Percentiles rank a stretch among this genome's conserved stretches.
Conservation (phyloP, 176 grass and related monocot genomes). For the Ananas comosus region DNA sequence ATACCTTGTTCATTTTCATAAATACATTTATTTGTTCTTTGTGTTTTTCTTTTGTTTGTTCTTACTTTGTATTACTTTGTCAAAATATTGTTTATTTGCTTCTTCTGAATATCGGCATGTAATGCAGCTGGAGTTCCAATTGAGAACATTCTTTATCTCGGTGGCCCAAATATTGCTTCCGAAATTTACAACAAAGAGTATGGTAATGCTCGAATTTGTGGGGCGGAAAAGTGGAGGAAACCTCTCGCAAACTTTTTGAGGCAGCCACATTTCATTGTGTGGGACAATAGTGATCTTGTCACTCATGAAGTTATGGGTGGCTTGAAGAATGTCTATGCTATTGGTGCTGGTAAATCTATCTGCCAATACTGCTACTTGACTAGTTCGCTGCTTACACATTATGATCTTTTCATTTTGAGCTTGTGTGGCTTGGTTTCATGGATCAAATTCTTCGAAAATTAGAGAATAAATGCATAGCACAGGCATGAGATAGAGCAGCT, state of each 20-base stretch:
- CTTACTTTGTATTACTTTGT: not conserved
- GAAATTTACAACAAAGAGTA: conserved; percentile 99
- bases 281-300: conserved; percentile 93
- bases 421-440: not conserved
- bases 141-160: conserved; percentile 97
- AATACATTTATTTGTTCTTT: not conserved
- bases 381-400: not conserved
- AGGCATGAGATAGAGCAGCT: too few relatives aligned
- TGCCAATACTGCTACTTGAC: not conserved
- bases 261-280: conserved; percentile 97
- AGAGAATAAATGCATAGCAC: too few relatives aligned
- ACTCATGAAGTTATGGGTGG: conserved; percentile 99
- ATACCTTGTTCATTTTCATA: not conserved
- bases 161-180: conserved; percentile 92
- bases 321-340: conserved; percentile 95
- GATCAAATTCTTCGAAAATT: too few relatives aligned
- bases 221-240: conserved; percentile 85
- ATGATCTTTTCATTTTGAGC: not conserved
- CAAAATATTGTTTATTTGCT: not conserved
- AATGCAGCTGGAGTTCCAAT: conserved; percentile 82
- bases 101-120: conserved; percentile 2
- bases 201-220: conserved; percentile 93
- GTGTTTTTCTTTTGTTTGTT: not conserved
- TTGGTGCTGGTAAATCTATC: conserved; percentile 69
- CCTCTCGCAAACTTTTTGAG: conserved; percentile 79